Evolutionary conservation across 345 rosid species (phyloP).

Genomic region (Acer yangbiense): DNA sequence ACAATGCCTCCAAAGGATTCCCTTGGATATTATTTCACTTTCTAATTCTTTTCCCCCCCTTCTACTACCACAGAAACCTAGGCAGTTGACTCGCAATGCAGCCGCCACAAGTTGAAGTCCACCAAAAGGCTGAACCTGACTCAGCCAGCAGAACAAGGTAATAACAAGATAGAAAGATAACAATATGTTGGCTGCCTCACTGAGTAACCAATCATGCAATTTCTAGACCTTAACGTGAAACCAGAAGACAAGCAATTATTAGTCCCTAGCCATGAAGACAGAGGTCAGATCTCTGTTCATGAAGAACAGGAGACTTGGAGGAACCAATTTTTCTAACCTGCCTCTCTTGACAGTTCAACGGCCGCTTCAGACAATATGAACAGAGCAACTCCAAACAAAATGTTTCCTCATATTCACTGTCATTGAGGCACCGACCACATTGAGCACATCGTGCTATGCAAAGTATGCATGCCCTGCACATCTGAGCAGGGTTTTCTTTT

Average conservation of each 20-base stretch:
- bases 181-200: constrained; percentile 19
- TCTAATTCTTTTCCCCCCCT: not conserved
- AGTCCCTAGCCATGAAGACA: constrained; percentile 45
- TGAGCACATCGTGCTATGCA: constrained; percentile 80
- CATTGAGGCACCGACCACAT: constrained; percentile 88
- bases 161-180: constrained; percentile 13
- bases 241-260: constrained; percentile 18
- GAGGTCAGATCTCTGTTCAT: constrained; percentile 26
- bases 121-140: constrained; percentile 11
- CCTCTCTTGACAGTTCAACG: constrained; percentile 34
- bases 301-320: constrained; percentile 22
- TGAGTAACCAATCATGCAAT: constrained; percentile 16
- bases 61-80: not conserved
- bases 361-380: constrained; percentile 56
- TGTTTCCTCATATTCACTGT: constrained; percentile 79
- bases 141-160: constrained; percentile 8
- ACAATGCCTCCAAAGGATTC: not conserved
- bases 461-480: constrained; percentile 84
- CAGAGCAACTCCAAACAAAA: constrained; percentile 79
- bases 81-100: constrained; percentile 8
- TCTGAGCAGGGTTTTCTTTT: constrained; percentile 38
- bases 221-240: constrained; percentile 18
- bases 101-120: constrained; percentile 13
- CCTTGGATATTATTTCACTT: not conserved
- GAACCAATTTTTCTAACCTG: constrained; percentile 26